Conservation (phyloP, 2,329 filamentous ascomycete species). For the Capronia epimyces region DNA sequence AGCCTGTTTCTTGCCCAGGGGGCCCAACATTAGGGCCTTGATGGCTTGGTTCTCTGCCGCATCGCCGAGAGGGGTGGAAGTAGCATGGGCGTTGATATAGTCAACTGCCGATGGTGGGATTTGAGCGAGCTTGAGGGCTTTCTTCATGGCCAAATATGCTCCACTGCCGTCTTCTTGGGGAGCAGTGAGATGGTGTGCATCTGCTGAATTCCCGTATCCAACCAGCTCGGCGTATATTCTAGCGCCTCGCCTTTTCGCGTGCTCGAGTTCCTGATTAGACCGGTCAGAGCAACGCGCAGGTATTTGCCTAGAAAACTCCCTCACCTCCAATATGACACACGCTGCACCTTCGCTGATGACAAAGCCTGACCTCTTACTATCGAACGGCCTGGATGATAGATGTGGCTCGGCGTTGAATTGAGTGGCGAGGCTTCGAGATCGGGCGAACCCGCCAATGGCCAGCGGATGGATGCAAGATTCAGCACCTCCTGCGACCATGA, state of each 20-base stretch:
- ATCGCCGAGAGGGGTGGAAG: conserved; percentile 62
- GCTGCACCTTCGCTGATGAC: conserved; percentile 91
- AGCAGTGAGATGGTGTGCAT: conserved; percentile 90
- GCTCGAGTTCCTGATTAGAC: conserved; percentile 62
- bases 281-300: neutral
- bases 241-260: conserved; percentile 73
- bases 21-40: conserved; percentile 66
- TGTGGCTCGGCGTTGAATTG: conserved; percentile 67
- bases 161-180: conserved; percentile 77
- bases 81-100: conserved; percentile 95
- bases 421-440: conserved; percentile 79
- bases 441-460: conserved; percentile 83
- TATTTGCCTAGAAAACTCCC: neutral
- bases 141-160: conserved; percentile 77
- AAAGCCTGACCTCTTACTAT: conserved; percentile 72
- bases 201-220: conserved; percentile 85
- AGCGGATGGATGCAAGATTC: conserved; percentile 95
- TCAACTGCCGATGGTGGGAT: conserved; percentile 67
- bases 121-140: conserved; percentile 67
- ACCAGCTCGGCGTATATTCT: conserved; percentile 80
- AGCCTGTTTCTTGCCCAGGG: conserved; percentile 58
- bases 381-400: conserved; percentile 79
- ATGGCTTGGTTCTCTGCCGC: conserved; percentile 82
- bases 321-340: conserved; percentile 72
- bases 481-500: conserved; percentile 93